Conservation (phyloP, 2,329 filamentous ascomycete species). For the Leptographium galeiforme region DNA sequence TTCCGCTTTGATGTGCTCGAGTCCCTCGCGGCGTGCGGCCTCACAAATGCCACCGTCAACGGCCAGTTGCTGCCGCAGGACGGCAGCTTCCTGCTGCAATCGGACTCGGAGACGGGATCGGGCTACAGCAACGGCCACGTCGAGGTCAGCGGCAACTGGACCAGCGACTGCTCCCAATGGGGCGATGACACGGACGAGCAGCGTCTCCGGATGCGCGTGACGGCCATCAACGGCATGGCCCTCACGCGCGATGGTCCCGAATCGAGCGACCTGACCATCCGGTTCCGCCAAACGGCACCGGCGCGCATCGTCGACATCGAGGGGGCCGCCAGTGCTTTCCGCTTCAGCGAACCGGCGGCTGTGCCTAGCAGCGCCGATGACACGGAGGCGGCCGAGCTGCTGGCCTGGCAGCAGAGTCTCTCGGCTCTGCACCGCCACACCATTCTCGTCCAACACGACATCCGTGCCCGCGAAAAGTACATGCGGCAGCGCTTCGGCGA, state of each 20-base stretch:
- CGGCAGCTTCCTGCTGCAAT: conserved; percentile 27
- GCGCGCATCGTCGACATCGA: conserved; percentile 28
- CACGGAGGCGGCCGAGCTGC: conserved; percentile 9
- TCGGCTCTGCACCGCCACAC: conserved; percentile 3
- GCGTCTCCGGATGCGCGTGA: conserved; percentile 28
- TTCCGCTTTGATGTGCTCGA: conserved; percentile 32
- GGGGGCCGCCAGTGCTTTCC: conserved; percentile 21
- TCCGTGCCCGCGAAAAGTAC: conserved; percentile 7
- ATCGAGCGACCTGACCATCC: conserved; percentile 24
- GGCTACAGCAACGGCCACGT: conserved; percentile 6
- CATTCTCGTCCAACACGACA: conserved; percentile 7
- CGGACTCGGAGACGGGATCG: conserved; percentile 18
- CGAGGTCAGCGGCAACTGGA: conserved; percentile 30
- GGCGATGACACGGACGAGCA: conserved; percentile 27
- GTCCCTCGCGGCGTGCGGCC: conserved; percentile 30
- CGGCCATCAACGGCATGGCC: conserved; percentile 26
- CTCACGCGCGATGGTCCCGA: conserved; percentile 13
- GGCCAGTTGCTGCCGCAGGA: conserved; percentile 27
- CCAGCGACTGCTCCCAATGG: conserved; percentile 30
- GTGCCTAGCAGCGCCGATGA: not conserved
- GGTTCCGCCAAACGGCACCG: conserved; percentile 32
- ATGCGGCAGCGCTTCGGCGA: conserved; percentile 7
- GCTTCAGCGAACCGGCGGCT: conserved; percentile 4
- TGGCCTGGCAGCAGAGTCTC: conserved; percentile 8
- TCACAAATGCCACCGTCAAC: conserved; percentile 33